A percentile compares a stretch with the other conserved stretches of the same genome.
phyloP scores from a whole-genome alignment of 805 yeast genomes.

The Cyberlindnera euphorbiiphila region DNA sequence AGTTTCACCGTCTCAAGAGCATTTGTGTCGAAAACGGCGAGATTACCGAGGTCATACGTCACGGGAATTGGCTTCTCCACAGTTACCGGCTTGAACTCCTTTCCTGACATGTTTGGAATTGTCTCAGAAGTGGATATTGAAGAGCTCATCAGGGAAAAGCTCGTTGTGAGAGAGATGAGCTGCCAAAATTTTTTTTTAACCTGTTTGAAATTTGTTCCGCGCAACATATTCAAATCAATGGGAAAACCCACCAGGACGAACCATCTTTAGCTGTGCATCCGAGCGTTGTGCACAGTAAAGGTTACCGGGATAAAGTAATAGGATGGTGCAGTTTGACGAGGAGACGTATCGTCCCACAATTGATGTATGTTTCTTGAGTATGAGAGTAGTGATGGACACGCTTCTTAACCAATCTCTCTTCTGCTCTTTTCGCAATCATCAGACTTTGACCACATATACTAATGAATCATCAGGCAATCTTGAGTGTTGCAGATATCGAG shows the following conservation, averaged over 20 bases:
- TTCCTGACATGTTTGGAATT: conserved; percentile 8
- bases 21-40: conserved; percentile 86
- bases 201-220: conserved; percentile 1
- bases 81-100: conserved; percentile 58
- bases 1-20: conserved; percentile 68
- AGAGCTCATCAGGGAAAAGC: too few species aligned
- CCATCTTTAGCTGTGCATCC: too few species aligned
- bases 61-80: conserved; percentile 93
- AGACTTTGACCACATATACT: too few species aligned
- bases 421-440: too few species aligned
- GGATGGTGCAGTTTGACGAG: conserved; percentile 16
- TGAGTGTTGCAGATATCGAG: conserved; percentile 66
- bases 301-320: too few species aligned
- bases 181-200: conserved; percentile 8
- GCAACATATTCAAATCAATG: not conserved
- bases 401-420: too few species aligned
- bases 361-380: conserved; percentile 50
- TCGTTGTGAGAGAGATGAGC: conserved; percentile 8
- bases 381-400: too few species aligned
- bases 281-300: too few species aligned
- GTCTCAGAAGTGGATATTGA: too few species aligned
- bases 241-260: not conserved
- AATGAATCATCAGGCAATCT: conserved; percentile 50
- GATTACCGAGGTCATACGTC: conserved; percentile 82
- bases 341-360: conserved; percentile 51